These are phyloP conservation scores for Pseudozyma tsukubaensis DNA, from an alignment of 1,284 basidiomycete genomes.

Conservation along the genomic window DNA sequence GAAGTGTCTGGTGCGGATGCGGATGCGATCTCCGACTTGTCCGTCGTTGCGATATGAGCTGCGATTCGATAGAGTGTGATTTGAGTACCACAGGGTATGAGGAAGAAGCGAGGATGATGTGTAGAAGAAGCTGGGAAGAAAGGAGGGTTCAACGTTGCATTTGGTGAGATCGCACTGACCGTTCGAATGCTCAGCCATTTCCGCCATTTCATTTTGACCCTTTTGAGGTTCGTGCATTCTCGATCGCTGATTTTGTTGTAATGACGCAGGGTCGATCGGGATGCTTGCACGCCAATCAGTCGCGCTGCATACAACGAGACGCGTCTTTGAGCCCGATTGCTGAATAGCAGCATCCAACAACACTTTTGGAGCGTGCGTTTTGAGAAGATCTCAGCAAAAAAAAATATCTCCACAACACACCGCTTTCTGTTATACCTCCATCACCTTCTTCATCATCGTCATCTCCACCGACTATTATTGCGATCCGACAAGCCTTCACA, in stretches of 20 bases:
- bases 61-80: not conserved
- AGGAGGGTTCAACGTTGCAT: not conserved
- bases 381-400: too few relatives aligned
- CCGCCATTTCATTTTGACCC: not conserved
- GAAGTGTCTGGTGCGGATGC: not conserved
- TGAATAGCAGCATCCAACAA: too few relatives aligned
- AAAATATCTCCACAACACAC: too few relatives aligned
- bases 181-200: not conserved
- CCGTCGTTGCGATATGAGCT: not conserved
- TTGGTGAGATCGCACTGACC: not conserved
- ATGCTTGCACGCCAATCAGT: too few relatives aligned
- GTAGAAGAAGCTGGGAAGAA: slow-evolving; percentile 1
- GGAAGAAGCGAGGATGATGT: not conserved
- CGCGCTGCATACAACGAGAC: too few relatives aligned
- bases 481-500: slow-evolving; percentile 1
- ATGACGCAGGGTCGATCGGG: too few relatives aligned
- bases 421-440: too few relatives aligned
- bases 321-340: too few relatives aligned
- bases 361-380: too few relatives aligned
- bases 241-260: too few relatives aligned
- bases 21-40: not conserved
- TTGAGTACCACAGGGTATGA: not conserved
- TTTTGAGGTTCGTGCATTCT: not conserved
- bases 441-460: not conserved
- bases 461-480: not conserved